Evolutionary conservation across 1,139 yeast genomes (phyloP).

Genomic region (Hemisphaericaspora xylanilytica): DNA sequence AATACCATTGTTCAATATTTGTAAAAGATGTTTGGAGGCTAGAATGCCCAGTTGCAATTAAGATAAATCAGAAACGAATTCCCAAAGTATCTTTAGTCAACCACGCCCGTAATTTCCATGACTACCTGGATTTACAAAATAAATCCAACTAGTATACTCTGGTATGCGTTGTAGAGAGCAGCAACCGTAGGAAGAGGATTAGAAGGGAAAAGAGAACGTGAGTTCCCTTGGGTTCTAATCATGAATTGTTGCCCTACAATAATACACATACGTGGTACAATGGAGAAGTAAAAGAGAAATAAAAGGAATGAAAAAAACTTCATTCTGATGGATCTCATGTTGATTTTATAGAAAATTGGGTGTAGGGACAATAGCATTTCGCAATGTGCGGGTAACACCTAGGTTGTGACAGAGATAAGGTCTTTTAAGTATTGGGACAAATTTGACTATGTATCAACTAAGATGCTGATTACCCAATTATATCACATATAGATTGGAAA

Average conservation of each 20-base stretch:
- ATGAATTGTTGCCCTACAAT: slow-evolving; percentile 50
- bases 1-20: no score
- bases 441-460: no score
- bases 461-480: no score
- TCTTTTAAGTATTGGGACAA: no score
- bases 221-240: no score
- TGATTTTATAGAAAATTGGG: not conserved
- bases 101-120: slow-evolving; percentile 45
- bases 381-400: slow-evolving; percentile 4
- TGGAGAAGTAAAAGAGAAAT: slow-evolving; percentile 22
- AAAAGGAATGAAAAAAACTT: slow-evolving; percentile 6
- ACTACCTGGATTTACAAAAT: slow-evolving; percentile 36
- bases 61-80: slow-evolving; percentile 2
- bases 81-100: slow-evolving; percentile 14
- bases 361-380: no score
- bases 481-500: no score
- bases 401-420: no score
- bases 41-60: slow-evolving; percentile 42
- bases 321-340: not conserved
- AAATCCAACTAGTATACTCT: slow-evolving; percentile 37
- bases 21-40: slow-evolving; percentile 40
- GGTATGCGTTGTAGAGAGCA: slow-evolving; percentile 56
- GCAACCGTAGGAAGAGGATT: slow-evolving; percentile 37
- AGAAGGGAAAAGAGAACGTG: no score
- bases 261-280: slow-evolving; percentile 53